Evolutionary conservation across 352 stramenopile genomes (phyloP), one percentile per base, ranked within the genome.

Genomic region (Globisporangium apiculatum): DNA sequence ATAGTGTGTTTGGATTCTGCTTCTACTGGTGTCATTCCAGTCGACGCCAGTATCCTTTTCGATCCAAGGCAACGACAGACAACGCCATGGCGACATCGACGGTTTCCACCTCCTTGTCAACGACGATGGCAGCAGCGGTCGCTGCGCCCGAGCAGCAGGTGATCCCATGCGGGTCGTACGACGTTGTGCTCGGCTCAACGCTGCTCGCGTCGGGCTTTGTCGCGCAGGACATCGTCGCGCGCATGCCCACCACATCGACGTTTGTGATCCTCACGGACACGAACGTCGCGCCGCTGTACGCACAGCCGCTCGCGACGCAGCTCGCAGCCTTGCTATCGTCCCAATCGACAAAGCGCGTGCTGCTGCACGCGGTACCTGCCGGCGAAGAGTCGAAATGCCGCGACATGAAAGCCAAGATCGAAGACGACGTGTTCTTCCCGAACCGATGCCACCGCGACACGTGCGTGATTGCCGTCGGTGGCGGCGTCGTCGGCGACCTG

Each of bases 401-500:
- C 58, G 80, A 77, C 55, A 87, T 85, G 69, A 94, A 94, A 62
- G 72, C 78, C 35, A 71, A 70, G 54, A 87, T 94, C 58, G 83
- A 94, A 57, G 83, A 94, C 68, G 71, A 87, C 9, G 73, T 94
- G 40, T 69, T 94, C 15, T 91, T 91, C 66, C 72, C 73, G 47
- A 88, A 87, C 62, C 82, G 82, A 46, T 91, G 80, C 72, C 83
- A 94, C 46, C 83, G 83, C 42, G 83, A 94, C 64, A 87, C 80
- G 46, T 91, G 79, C 66, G 64, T 94, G 11, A 71, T 97, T 31
- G 85, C 83, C 4, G 73, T 99, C 38, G 97, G 97, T 51, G 97
- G 97, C 37, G 97, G 97, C 53, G 97, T 99, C 36, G 98, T 99
- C 64, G 96, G 96, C 17, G 97, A 99, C 71, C 88, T 99, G 71